Base-by-base conservation (phyloP, 176 grass and related monocot species). In the Zoysia pacifica region DNA sequence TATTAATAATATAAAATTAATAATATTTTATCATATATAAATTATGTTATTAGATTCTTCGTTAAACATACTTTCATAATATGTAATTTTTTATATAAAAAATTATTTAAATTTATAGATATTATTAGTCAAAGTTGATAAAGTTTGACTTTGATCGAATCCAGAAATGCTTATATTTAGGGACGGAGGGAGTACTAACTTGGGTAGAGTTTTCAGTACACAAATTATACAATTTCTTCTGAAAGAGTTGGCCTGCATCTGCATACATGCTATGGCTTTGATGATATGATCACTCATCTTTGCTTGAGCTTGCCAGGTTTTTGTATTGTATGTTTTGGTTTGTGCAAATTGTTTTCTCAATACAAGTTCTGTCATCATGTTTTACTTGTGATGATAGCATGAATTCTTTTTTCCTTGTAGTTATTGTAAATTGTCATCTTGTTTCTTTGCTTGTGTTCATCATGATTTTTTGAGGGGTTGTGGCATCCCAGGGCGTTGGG, bases 401-500 rank as follows among this genome's bases (percentile, higher is more conserved):
- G 15, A 3, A 1, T 35, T 62, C 48, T 47, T 70, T 71, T 13
- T 6, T 64, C 4, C 11, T 49, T 37, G 3, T 2, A 14, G 11
- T 49, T 64, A 48, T 85, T 71, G 37, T 1, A 70, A 61, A 20
- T 72, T 78, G 19, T 3, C 69, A 45, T 74, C 42, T 73, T 7
- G 38, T 85, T 64, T 78, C 13, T 41, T 79, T 15, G 6, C 6
- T 45, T 53, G 4, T 48, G 40, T 60, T 69, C 7, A 56, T 46
- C 59, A 62, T 47, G 2, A 7, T 28, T 47, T 47, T 47, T 3
- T 47, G 45, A 47, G 45, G 45, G 6, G 8, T 47, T 47, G 45
- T 47, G 1, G 45, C 45, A 7, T 47, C 6, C 6, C 44, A 28
- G 28, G 28, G 28, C 28, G 28, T 28, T 28, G 28, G 28, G 28